Evolutionary conservation across 257 asterid genomes (phyloP).

Genomic region (Scutellaria minor): DNA sequence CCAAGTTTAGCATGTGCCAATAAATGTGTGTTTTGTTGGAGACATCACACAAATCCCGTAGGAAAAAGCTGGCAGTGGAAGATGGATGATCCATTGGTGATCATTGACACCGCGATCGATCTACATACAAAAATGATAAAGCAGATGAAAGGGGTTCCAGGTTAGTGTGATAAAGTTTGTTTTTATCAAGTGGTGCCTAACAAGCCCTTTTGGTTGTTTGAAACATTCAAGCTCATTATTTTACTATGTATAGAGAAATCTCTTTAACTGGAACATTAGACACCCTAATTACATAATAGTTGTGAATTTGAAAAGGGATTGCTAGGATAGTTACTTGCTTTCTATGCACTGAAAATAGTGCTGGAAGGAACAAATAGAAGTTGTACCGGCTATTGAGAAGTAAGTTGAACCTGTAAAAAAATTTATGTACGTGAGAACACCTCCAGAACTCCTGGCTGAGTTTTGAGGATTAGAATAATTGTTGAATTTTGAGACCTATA

Average conservation of each 20-base stretch:
- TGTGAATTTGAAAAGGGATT: not conserved
- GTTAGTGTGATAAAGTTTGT: constrained; percentile 39
- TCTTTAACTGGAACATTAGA: not conserved
- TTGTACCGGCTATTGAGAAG: not conserved
- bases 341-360: not conserved
- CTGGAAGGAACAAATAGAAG: constrained; percentile 7
- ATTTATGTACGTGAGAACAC: not conserved
- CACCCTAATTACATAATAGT: constrained; percentile 4
- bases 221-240: constrained; percentile 25
- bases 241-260: not conserved
- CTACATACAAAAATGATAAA: constrained; percentile 89
- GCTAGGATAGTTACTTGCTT: constrained; percentile 7
- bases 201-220: not conserved
- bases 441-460: constrained; percentile 1
- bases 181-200: not conserved
- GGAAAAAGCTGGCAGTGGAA: constrained; percentile 98
- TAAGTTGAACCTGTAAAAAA: not conserved
- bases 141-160: constrained; percentile 99
- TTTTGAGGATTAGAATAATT: constrained; percentile 1
- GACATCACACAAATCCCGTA: constrained; percentile 99
- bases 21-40: constrained; percentile 98
- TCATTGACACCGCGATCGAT: constrained; percentile 84
- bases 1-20: constrained; percentile 99
- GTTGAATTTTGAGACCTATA: constrained; percentile 10
- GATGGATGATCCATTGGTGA: constrained; percentile 95